These are phyloP conservation scores for Lagerstroemia speciosa DNA, from an alignment of 345 rosid species.

Conservation along the genomic window DNA sequence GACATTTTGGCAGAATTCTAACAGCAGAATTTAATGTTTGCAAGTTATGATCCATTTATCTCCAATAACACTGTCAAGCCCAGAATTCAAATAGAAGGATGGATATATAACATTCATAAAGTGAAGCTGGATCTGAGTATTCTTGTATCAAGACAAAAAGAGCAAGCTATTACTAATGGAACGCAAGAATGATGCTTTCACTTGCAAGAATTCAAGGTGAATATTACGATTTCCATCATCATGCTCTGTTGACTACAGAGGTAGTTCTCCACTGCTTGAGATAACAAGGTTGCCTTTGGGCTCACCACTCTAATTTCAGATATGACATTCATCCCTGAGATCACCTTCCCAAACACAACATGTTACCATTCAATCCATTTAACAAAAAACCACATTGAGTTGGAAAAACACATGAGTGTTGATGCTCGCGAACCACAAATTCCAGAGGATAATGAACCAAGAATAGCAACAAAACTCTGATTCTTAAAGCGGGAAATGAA, in stretches of 20 bases:
- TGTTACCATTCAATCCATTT: conserved; percentile 83
- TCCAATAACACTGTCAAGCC: background rate
- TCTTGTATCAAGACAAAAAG: background rate
- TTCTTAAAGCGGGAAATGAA: too few species aligned
- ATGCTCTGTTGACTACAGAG: conserved; percentile 19
- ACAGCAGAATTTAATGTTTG: background rate
- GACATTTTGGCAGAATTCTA: background rate
- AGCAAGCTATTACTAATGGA: background rate
- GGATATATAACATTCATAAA: background rate
- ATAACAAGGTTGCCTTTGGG: conserved; percentile 61
- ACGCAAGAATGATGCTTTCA: background rate
- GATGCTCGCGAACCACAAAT: too few species aligned
- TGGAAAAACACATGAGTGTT: too few species aligned
- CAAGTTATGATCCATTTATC: background rate
- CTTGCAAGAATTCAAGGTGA: background rate
- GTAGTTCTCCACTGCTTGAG: conserved; percentile 66
- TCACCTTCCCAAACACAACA: conserved; percentile 82
- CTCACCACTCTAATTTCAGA: conserved; percentile 48
- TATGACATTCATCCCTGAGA: conserved; percentile 83
- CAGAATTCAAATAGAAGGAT: background rate
- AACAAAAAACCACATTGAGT: background rate
- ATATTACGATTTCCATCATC: background rate
- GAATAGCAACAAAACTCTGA: too few species aligned
- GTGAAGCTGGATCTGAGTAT: background rate
- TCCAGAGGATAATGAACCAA: too few species aligned